Base-by-base conservation (phyloP, 2,329 filamentous ascomycete genomes). In the Colletotrichum ledebouriae region DNA sequence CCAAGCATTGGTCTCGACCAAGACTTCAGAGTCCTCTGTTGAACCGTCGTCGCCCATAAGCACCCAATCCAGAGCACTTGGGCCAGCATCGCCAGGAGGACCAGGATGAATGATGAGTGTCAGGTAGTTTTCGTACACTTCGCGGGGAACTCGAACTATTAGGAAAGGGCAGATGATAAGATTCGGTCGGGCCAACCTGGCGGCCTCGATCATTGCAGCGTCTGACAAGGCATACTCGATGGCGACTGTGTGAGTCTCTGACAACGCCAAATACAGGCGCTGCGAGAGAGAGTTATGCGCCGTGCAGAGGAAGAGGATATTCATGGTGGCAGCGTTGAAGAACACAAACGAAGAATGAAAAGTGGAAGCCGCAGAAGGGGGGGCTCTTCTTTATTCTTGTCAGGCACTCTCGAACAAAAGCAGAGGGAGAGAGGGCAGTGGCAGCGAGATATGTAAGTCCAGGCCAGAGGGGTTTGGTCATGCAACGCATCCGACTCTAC, bases 261-360 rank as follows among this genome's bases (percentile, higher is more conserved):
- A 77, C 17, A 82, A 71, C 4, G 74, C 75, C 20, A 82, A 73
- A 63, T 76, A 79, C 9, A 81, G 73, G 22, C 78, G 75, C 70
- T 82, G 80, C 6, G 80, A 82, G 6, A 82, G 74, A 10, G 80
- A 82, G 64, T 82, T 82, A 73, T 82, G 79, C n/a, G 80, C 80
- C 5, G 80, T 82, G 70, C 80, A 82, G n/a, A 82, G 73, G 67
- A 82, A 81, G 59, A 82, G 78, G 47, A 82, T 80, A 72, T 76
- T 78, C 77, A 81, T 79, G 22, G 60, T 68, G 63, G 47, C 61
- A 22, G 59, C 20, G 22, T 33, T 50, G 47, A 22, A 33, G 17
- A 20, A 13, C 22, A 49, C 22, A 12, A 42, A 46, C 60, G 41
- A 47, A 17, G 29, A 47, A 59, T 13, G 4, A 53, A 59, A 13